Base-by-base conservation (phyloP, 805 yeast species). In the Candida ulmi region DNA sequence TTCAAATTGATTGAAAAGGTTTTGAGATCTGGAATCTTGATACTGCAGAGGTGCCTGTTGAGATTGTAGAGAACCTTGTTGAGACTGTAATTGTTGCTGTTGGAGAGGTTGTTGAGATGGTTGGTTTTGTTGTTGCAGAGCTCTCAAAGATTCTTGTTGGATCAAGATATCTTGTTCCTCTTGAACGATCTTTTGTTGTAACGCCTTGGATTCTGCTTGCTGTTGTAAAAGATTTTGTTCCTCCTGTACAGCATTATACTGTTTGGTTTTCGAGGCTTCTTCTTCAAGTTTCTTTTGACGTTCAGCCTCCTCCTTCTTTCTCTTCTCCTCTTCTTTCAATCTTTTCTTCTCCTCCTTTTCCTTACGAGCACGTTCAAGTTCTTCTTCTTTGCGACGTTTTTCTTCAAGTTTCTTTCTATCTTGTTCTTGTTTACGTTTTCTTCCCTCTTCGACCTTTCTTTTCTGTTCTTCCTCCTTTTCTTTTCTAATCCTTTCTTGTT, bases 381-480 rank as follows among this genome's bases (percentile, higher is more conserved):
- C 67, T 39, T 62, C 67, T 36, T 53, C 45, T 47, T 60, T 61
- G 33, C 63, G 55, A 49, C 63, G 63, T 35, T 57, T 55, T 36
- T 62, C 65, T 47, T 63, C 68, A 36, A 53, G 60, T 58, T 72
- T 60, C 56, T 69, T 58, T 47, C 64, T 65, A 37, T 69, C 63
- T 38, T 53, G 44, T 46, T 65, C 68, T 35, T 66, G 50, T 41
- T 61, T 61, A 19, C 64, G 58, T 53, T 61, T 53, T 51, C 68
- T 51, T 44, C 70, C 65, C 50, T 68, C 66, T 51, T 69, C 53
- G 57, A 62, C 44, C 63, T 71, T 52, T 66, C 76, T 48, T 57
- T 66, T 44, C 54, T 61, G 35, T 52, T 57, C 56, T 52, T 64
- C 43, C 55, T 68, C 46, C 55, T 64, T 45, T 54, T 60, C 54